Evolutionary conservation across 1,139 yeast species (phyloP), one percentile per base, ranked within the genome.

Genomic region (Arxiozyma bovina): DNA sequence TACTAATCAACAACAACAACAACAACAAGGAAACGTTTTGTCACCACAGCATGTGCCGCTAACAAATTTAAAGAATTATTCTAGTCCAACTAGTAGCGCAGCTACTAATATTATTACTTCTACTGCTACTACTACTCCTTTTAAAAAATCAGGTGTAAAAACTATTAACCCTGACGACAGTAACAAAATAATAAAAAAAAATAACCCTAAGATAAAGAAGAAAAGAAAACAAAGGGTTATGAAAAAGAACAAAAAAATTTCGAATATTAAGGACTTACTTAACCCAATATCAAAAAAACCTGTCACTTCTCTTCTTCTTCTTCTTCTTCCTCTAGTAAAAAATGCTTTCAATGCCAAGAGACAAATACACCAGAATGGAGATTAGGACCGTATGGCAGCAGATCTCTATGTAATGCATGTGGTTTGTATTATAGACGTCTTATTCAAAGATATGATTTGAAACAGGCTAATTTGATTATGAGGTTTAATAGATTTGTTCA

Each of bases 361-460:
- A 78, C 81, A 7, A 85, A 82, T 53, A 86, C 94, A 0, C 93
- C 94, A 1, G 94, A 86, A 67, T 86, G 94, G 94, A 76, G 94
- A 64, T 73, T 87, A 54, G 94, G 94, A 0, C 94, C 93, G 1
- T 80, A 82, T 57, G 91, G 91, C 0, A 82, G 81, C 9, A 74
- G 88, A 56, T 82, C 90, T 0, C 72, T 86, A 54, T 86, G 94
- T 66, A 86, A 86, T 69, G 94, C 94, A 0, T 87, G 95, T 71
- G 95, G 94, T 0, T 73, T 87, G 57, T 87, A 82, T 67, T 87
- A 83, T 64, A 83, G 89, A 27, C 85, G 86, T 64, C 69, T 85
- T 60, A 80, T 80, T 6, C 83, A 81, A 63, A 77, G 63, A 47
- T 67, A 66, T 53, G 65, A 64, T n/a, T 45, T 50, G 9, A 66